A percentile compares a stretch with the other conserved stretches of the same genome.
Evolutionary conservation across 148 eudicot genomes (phyloP).

Genomic region (Spergularia marina): DNA sequence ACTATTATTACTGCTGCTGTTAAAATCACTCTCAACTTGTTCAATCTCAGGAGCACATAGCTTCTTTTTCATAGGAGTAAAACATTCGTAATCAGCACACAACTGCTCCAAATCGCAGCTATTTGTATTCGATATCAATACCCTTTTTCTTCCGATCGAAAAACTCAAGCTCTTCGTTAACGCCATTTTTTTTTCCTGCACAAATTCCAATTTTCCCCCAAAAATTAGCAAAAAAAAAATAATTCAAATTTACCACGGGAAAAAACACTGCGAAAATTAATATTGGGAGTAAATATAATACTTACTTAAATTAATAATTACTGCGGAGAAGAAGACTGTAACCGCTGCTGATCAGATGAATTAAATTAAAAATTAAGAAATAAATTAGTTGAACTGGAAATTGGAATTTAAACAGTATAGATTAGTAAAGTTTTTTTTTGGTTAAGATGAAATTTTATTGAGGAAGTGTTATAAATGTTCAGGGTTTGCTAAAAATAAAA

Average conservation of each 20-base stretch:
- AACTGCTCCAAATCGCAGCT: conserved; percentile 29
- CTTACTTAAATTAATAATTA: background rate
- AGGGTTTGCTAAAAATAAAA: no score
- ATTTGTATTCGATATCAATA: conserved; percentile 32
- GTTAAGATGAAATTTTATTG: background rate
- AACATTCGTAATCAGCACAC: conserved; percentile 36
- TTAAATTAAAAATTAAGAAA: background rate
- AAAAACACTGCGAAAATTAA: background rate
- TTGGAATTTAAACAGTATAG: background rate
- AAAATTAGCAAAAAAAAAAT: background rate
- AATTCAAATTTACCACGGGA: background rate
- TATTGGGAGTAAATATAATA: background rate
- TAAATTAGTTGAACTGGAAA: background rate
- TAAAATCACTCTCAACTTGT: background rate
- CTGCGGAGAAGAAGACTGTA: conserved; percentile 12
- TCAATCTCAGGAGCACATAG: conserved; percentile 14
- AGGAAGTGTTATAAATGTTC: background rate
- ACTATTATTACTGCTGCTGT: background rate
- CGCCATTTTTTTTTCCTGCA: conserved; percentile 31
- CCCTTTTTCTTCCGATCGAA: conserved; percentile 67
- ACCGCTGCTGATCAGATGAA: conserved; percentile 17
- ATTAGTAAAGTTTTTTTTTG: conserved; percentile 16
- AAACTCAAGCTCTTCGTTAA: conserved; percentile 46
- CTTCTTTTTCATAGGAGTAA: conserved; percentile 38
- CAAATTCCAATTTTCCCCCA: background rate